Evolutionary conservation across 352 stramenopile species (phyloP).

Genomic region (Phytophthora aleatoria): DNA sequence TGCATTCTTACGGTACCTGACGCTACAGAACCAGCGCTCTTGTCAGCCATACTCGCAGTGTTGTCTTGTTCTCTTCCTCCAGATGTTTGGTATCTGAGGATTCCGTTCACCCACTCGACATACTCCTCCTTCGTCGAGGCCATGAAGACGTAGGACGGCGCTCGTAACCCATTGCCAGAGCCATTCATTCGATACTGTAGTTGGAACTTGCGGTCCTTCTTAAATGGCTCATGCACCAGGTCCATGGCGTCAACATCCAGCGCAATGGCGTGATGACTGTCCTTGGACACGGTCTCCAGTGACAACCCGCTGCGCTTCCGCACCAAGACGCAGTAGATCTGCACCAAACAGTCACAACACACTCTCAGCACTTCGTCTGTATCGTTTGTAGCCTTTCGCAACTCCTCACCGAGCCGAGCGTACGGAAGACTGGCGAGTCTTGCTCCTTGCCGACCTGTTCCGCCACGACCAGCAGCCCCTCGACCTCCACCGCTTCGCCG

Average conservation of each 20-base stretch:
- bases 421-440: slow-evolving; percentile 32
- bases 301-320: slow-evolving; percentile 39
- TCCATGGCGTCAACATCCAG: slow-evolving; percentile 47
- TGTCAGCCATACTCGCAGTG: not conserved
- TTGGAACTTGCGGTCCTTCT: slow-evolving; percentile 50
- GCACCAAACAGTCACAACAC: slow-evolving; percentile 14
- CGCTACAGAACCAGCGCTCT: not conserved
- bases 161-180: slow-evolving; percentile 9
- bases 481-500: slow-evolving; percentile 45
- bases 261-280: slow-evolving; percentile 41
- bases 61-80: slow-evolving; percentile 4
- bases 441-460: slow-evolving; percentile 41
- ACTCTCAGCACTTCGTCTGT: slow-evolving; percentile 14
- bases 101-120: slow-evolving; percentile 41
- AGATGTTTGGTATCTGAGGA: slow-evolving; percentile 28
- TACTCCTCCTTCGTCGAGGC: slow-evolving; percentile 35
- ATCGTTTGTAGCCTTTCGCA: not conserved
- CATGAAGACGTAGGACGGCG: slow-evolving; percentile 46
- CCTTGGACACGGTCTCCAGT: slow-evolving; percentile 45
- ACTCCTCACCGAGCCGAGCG: slow-evolving; percentile 51
- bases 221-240: slow-evolving; percentile 37
- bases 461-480: slow-evolving; percentile 56
- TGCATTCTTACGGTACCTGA: not conserved
- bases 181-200: slow-evolving; percentile 22
- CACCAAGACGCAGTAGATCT: slow-evolving; percentile 57